phyloP scores from a whole-genome alignment of 148 eudicot genomes.

The Cornus florida region DNA sequence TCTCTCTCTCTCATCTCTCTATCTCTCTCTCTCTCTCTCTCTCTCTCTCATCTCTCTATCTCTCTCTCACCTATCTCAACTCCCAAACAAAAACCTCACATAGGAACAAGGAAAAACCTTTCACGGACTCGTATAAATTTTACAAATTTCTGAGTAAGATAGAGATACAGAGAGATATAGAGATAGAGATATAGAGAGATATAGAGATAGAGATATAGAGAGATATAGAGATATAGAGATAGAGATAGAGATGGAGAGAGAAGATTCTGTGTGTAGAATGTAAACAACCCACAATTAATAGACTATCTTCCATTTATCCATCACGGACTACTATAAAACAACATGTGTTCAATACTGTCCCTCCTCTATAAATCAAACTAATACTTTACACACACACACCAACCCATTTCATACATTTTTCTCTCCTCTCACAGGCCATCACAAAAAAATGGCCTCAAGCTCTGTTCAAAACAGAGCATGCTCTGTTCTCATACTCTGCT shows the following conservation, averaged over 20 bases:
- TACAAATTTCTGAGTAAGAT: neutral
- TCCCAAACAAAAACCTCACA: slow-evolving; percentile 10
- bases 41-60: slow-evolving; percentile 2
- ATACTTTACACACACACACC: slow-evolving; percentile 4
- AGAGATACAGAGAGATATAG: neutral
- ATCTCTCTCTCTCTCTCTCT: neutral
- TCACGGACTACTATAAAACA: slow-evolving; percentile 57
- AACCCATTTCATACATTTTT: neutral
- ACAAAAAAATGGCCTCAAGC: slow-evolving; percentile 26
- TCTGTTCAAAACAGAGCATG: slow-evolving; percentile 29
- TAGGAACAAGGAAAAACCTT: slow-evolving; percentile 10
- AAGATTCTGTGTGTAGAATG: slow-evolving; percentile 11
- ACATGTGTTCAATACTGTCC: slow-evolving; percentile 15
- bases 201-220: neutral
- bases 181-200: slow-evolving; percentile 1
- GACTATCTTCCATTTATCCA: slow-evolving; percentile 5
- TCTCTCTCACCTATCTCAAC: too few species aligned
- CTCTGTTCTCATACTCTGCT: slow-evolving; percentile 25
- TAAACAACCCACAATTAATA: slow-evolving; percentile 12
- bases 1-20: slow-evolving; percentile 3
- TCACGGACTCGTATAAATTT: slow-evolving; percentile 36
- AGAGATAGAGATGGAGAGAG: neutral
- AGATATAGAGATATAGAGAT: slow-evolving; percentile 1
- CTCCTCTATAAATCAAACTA: slow-evolving; percentile 28
- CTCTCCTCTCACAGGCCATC: neutral